phyloP scores from a whole-genome alignment of 176 grass and related monocot species.

The Pontederia crassipes region DNA sequence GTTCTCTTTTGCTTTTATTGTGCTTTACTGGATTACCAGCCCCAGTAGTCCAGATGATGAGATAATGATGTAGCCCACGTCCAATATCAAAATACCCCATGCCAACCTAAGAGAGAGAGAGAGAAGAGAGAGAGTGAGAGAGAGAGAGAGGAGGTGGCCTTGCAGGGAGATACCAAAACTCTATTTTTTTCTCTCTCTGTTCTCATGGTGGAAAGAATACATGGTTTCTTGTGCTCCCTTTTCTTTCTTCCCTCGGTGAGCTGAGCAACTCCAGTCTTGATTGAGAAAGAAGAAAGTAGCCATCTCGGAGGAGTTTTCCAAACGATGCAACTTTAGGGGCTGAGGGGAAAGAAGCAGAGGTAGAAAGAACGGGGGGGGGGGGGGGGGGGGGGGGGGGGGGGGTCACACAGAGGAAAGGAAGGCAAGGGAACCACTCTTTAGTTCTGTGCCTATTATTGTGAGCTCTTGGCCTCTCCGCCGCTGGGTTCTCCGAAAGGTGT shows the following conservation, averaged over 20 bases:
- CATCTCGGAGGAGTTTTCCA: constrained; percentile 1
- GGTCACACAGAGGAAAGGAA: constrained; percentile 7
- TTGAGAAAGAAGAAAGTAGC: constrained; percentile 12
- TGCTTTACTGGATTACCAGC: no score
- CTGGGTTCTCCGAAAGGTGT: constrained; percentile 30
- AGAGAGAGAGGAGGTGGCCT: not conserved
- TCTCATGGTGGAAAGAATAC: not conserved
- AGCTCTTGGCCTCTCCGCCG: constrained; percentile 18
- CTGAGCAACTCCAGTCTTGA: constrained; percentile 2
- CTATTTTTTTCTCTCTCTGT: not conserved
- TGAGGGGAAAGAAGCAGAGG: not conserved
- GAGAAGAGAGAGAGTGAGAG: not conserved
- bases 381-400: no score
- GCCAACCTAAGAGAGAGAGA: not conserved
- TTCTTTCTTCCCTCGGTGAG: not conserved
- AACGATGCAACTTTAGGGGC: constrained; percentile 5
- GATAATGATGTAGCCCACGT: constrained; percentile 33
- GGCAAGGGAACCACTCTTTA: constrained; percentile 15
- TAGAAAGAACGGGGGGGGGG: not conserved
- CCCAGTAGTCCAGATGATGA: constrained; percentile 20
- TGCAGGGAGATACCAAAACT: not conserved
- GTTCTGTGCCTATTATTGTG: constrained; percentile 14
- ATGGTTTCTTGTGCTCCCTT: not conserved
- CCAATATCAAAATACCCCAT: constrained; percentile 4
- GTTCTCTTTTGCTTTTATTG: no score